These are phyloP conservation scores for Dissophora ornata DNA, from an alignment of 192 early-diverging fungal genomes.

Conservation along the genomic window DNA sequence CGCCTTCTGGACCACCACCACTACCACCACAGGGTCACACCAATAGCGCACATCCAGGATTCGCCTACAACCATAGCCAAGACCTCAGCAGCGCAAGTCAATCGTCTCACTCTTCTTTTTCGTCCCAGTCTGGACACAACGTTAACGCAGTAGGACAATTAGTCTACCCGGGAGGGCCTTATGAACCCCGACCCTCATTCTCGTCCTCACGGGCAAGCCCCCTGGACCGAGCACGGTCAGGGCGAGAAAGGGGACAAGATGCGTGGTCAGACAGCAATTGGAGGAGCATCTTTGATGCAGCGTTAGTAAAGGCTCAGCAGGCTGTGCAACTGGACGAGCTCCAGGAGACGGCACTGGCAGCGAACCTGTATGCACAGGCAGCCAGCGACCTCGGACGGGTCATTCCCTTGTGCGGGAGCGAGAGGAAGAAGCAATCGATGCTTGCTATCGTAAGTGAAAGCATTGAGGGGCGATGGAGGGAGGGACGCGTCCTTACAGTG, in stretches of 20 bases:
- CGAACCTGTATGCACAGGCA: slow-evolving; percentile 48
- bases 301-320: slow-evolving; percentile 48
- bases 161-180: slow-evolving; percentile 1
- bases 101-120: slow-evolving; percentile 37
- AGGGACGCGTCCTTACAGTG: background rate
- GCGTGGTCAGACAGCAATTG: slow-evolving; percentile 27
- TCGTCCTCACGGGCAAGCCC: slow-evolving; percentile 41
- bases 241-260: slow-evolving; percentile 21
- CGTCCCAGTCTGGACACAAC: slow-evolving; percentile 28
- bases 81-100: slow-evolving; percentile 5
- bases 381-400: slow-evolving; percentile 48
- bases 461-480: background rate
- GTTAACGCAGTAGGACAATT: slow-evolving; percentile 4
- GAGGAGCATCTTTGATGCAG: slow-evolving; percentile 50
- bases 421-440: slow-evolving; percentile 55
- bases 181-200: slow-evolving; percentile 28
- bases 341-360: slow-evolving; percentile 39
- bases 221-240: slow-evolving; percentile 8
- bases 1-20: slow-evolving; percentile 35
- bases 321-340: slow-evolving; percentile 51
- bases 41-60: slow-evolving; percentile 1
- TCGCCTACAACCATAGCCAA: background rate
- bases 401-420: slow-evolving; percentile 51
- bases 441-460: slow-evolving; percentile 41
- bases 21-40: slow-evolving; percentile 7